phyloP scores from a whole-genome alignment of 345 rosid genomes.

The Salix purpurea region DNA sequence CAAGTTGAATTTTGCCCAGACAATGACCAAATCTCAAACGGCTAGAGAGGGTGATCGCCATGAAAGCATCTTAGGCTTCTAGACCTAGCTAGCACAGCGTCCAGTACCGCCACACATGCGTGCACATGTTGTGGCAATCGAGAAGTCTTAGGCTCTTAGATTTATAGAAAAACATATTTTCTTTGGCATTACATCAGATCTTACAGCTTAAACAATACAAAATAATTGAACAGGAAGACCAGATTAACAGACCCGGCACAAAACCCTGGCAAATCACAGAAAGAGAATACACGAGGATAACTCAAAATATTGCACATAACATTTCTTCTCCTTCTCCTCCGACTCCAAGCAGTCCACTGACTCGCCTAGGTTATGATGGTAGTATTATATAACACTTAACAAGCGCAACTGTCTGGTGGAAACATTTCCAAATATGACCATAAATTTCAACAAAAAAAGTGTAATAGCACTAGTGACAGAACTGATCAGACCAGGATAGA shows the following conservation, averaged over 20 bases:
- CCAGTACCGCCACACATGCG: not conserved
- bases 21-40: not conserved
- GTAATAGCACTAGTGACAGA: not conserved
- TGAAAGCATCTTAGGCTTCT: not conserved
- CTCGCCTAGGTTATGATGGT: not conserved
- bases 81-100: not conserved
- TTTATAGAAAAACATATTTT: not conserved
- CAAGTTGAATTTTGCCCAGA: not conserved
- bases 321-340: not conserved
- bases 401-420: not conserved
- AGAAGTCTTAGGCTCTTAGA: not conserved
- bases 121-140: not conserved
- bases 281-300: not conserved
- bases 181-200: not conserved
- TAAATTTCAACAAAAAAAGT: not conserved
- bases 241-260: not conserved
- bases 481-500: not conserved
- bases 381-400: not conserved
- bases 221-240: not conserved
- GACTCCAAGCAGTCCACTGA: not conserved
- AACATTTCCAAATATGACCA: not conserved
- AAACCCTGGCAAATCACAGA: constrained; percentile 4
- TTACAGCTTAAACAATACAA: not conserved
- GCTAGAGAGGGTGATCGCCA: not conserved
- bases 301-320: not conserved